These are phyloP conservation scores for Ruellia speciosa DNA, from an alignment of 305 asterid genomes.

Conservation along the genomic window DNA sequence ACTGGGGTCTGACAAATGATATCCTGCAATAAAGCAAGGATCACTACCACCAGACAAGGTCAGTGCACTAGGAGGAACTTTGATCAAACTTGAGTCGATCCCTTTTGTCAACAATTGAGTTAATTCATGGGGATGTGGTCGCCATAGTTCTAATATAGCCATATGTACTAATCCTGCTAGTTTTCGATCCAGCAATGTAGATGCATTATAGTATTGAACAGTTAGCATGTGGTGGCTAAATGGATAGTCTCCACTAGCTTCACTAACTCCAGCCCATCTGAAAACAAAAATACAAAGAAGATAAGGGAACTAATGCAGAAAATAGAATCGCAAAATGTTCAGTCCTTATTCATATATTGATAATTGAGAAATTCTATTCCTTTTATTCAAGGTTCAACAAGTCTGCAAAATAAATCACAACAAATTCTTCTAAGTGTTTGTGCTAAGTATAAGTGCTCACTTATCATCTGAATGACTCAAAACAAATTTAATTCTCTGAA, in stretches of 20 bases:
- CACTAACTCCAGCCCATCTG: constrained; percentile 92
- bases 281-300: constrained; percentile 13
- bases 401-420: neutral
- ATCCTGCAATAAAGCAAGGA: constrained; percentile 92
- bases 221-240: constrained; percentile 95
- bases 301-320: constrained; percentile 2
- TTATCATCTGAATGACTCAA: constrained; percentile 59
- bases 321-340: neutral
- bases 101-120: constrained; percentile 63
- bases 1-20: constrained; percentile 83
- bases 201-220: constrained; percentile 82
- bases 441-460: constrained; percentile 34
- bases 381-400: neutral
- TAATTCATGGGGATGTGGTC: constrained; percentile 84
- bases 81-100: constrained; percentile 53
- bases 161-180: constrained; percentile 86
- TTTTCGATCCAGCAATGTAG: constrained; percentile 87
- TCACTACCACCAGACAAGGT: constrained; percentile 91
- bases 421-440: no score
- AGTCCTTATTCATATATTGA: neutral
- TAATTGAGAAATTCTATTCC: neutral
- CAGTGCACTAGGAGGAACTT: constrained; percentile 71
- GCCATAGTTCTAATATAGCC: constrained; percentile 92
- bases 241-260: constrained; percentile 87
- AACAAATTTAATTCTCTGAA: constrained; percentile 81